Base-by-base conservation (phyloP, 2,329 filamentous ascomycete species). In the Colletotrichum coccodes region DNA sequence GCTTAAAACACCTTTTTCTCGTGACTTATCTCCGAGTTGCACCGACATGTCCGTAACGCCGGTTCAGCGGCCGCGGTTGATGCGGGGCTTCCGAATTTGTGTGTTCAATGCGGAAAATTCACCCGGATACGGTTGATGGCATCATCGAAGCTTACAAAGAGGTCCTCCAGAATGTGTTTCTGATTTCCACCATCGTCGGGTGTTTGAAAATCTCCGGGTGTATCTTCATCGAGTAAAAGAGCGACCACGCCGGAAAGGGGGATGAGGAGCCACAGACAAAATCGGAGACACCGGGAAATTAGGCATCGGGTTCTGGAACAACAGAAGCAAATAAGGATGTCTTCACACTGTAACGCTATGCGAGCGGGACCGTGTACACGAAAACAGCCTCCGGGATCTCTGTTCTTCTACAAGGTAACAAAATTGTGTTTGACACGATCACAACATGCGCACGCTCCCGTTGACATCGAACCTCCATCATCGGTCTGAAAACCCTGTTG, bases 141-240 rank as follows among this genome's bases (percentile, higher is more conserved):
- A 85, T 88, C 30, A 76, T 87, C 9, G 71, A 76, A 21, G 83
- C 84, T 0, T 87, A 87, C 74, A 83, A 85, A 75, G 72, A 70
- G 3, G 86, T 85, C 0, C 75, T 89, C 70, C 80, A 81, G 14
- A 76, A 85, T 46, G 82, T 84, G 0, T 89, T 83, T 70, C 87
- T 85, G 71, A 84, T 88, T 56, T 82, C 83, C 49, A 42, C 52
- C 8, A 23, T 61, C 16, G 16, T 60, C 36, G 34, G 42, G 6
- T 65, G 60, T 28, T 23, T 71, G 30, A 60, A 60, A 4, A 30
- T 68, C 0, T 21, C 70, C 21, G 71, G 58, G 1, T 49, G 60
- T n/a, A 23, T 57, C 1, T 46, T 61, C 3, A 60, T 72, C 57
- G 70, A 73, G 26, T 68, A 64, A 61, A 69, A 69, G 54, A 70